These are phyloP conservation scores for Arbutus unedo DNA, from an alignment of 148 eudicot genomes.

Conservation along the genomic window DNA sequence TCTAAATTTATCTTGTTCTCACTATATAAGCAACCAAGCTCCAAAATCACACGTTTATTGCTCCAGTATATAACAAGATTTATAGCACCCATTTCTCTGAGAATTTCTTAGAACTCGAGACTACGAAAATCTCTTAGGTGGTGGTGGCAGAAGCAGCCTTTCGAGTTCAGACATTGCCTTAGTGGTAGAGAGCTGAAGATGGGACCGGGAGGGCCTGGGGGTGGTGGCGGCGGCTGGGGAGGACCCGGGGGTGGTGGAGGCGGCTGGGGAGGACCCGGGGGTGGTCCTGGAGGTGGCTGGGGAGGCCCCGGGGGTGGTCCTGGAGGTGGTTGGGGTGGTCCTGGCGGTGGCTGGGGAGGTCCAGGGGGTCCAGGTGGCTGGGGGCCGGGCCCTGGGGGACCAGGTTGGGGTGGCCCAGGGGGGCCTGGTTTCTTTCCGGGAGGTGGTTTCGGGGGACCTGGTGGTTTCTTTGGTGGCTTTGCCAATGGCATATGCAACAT, in stretches of 20 bases:
- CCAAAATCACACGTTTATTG: slow-evolving; percentile 1
- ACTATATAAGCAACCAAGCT: not conserved
- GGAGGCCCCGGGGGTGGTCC: slow-evolving; percentile 21
- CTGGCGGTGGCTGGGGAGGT: slow-evolving; percentile 7
- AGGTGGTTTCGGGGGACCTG: slow-evolving; percentile 11
- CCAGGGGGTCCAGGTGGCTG: not conserved
- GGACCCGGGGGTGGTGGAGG: slow-evolving; percentile 12
- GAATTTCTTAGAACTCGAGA: not conserved
- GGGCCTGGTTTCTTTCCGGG: slow-evolving; percentile 20
- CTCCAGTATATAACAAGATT: not conserved
- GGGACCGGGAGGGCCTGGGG: slow-evolving; percentile 18
- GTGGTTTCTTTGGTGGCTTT: slow-evolving; percentile 27
- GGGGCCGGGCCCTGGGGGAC: not conserved
- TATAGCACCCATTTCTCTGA: not conserved
- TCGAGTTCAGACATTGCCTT: not conserved
- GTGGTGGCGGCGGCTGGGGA: not conserved
- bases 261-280: slow-evolving; percentile 18
- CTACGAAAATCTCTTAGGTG: not conserved
- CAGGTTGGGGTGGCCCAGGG: slow-evolving; percentile 19
- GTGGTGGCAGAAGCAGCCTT: not conserved
- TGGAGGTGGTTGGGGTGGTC: slow-evolving; percentile 20
- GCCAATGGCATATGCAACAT: slow-evolving; percentile 23
- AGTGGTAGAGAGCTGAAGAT: not conserved
- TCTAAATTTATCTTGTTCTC: not conserved
- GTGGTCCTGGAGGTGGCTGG: slow-evolving; percentile 12